Percentiles rank a stretch among this genome's conserved stretches.
These are phyloP conservation scores for Ophiostoma ips DNA, from an alignment of 2,329 filamentous ascomycete species.

Conservation along the genomic window DNA sequence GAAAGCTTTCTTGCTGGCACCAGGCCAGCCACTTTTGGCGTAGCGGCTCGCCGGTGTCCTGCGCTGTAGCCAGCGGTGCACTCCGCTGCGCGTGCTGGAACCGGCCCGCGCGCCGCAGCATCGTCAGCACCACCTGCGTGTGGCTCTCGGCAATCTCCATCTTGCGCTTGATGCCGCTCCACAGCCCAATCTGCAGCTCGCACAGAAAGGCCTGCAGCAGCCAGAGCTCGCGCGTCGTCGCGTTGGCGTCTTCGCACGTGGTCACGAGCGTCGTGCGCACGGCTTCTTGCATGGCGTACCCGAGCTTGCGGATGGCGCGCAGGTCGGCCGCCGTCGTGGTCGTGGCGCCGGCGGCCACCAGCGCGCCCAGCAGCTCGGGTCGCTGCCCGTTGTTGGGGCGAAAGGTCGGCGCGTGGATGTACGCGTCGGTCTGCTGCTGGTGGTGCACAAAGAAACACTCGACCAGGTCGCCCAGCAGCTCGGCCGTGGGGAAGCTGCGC, in stretches of 20 bases:
- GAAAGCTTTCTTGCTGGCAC: constrained; percentile 7
- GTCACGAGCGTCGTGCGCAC: constrained; percentile 25
- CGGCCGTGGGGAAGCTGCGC: constrained; percentile 47
- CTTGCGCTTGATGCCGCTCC: constrained; percentile 40
- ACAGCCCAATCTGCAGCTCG: constrained; percentile 35
- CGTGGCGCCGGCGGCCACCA: constrained; percentile 46
- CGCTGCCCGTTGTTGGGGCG: constrained; percentile 38
- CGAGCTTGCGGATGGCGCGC: constrained; percentile 42
- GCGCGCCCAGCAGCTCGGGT: constrained; percentile 46
- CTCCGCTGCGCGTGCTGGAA: background rate
- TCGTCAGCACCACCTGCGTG: constrained; percentile 7
- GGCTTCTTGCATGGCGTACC: constrained; percentile 39
- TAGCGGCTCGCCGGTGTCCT: constrained; percentile 3
- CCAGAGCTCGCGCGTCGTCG: constrained; percentile 27
- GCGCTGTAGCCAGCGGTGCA: background rate
- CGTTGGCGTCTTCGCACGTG: constrained; percentile 36
- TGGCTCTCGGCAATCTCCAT: constrained; percentile 43
- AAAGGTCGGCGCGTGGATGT: constrained; percentile 48
- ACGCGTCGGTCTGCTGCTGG: constrained; percentile 40
- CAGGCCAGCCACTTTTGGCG: constrained; percentile 10
- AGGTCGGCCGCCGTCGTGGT: constrained; percentile 40
- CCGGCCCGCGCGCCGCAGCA: constrained; percentile 8
- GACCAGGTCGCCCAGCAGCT: constrained; percentile 45
- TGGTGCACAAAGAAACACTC: constrained; percentile 46
- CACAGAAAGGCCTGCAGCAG: constrained; percentile 35